phyloP scores from a whole-genome alignment of 2,329 filamentous ascomycete species.

The Penicillium sp. region DNA sequence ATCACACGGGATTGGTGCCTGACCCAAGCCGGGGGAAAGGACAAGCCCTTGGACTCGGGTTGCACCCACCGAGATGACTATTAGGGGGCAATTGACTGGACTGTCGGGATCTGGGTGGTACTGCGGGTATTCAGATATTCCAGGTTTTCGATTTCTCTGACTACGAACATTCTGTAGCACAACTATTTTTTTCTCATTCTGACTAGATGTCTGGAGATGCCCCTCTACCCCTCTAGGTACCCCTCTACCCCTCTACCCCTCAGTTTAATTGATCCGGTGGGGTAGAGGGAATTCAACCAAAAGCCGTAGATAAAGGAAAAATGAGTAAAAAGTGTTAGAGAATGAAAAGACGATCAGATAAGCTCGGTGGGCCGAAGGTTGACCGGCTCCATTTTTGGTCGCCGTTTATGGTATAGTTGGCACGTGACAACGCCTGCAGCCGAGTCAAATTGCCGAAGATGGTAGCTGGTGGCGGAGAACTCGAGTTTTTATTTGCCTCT shows the following conservation, averaged over 20 bases:
- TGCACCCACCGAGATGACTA: slow-evolving; percentile 3
- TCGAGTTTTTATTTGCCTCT: neutral
- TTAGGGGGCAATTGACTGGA: neutral
- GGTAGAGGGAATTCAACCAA: neutral
- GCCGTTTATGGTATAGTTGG: slow-evolving; percentile 12
- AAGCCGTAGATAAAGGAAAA: slow-evolving; percentile 1
- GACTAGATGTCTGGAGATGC: neutral
- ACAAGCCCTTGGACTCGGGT: neutral
- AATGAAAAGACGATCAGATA: slow-evolving; percentile 13
- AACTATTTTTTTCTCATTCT: neutral
- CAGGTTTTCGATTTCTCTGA: neutral
- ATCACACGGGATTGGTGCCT: slow-evolving; percentile 6
- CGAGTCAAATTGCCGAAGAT: slow-evolving; percentile 6
- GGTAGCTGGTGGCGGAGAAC: slow-evolving; percentile 17
- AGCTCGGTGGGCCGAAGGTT: slow-evolving; percentile 3
- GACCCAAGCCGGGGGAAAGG: slow-evolving; percentile 1
- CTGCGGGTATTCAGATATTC: neutral
- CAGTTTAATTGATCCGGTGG: neutral
- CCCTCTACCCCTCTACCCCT: slow-evolving; percentile 4
- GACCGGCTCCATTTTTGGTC: neutral
- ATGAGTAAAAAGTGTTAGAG: slow-evolving; percentile 12
- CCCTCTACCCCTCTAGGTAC: neutral
- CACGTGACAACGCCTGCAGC: slow-evolving; percentile 15
- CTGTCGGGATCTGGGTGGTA: neutral
- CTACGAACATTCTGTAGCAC: neutral